phyloP scores from a whole-genome alignment of 2,329 filamentous ascomycete species.

The Venturia effusa region DNA sequence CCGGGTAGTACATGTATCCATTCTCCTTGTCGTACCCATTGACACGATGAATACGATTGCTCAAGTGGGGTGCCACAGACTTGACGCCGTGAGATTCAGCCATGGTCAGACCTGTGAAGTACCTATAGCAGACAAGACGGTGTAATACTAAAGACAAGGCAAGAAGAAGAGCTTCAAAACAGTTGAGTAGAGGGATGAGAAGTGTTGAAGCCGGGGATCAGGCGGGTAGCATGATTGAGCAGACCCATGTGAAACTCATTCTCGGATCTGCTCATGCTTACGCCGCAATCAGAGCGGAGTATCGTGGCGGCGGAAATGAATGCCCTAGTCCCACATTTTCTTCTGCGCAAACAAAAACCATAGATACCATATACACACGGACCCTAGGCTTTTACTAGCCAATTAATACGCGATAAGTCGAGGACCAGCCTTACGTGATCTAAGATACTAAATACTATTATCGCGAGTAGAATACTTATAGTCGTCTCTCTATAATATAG shows the following conservation, averaged over 20 bases:
- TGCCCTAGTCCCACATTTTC: too few species aligned
- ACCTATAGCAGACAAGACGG: too few species aligned
- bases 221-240: not conserved
- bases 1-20: conserved; percentile 34
- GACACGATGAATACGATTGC: conserved; percentile 25
- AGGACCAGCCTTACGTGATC: too few species aligned
- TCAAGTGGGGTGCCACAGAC: conserved; percentile 3
- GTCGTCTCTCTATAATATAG: too few species aligned
- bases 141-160: too few species aligned
- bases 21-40: conserved; percentile 26
- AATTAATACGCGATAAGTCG: too few species aligned
- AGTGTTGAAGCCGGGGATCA: not conserved
- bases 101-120: not conserved
- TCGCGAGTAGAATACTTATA: too few species aligned
- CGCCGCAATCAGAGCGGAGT: not conserved
- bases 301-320: too few species aligned
- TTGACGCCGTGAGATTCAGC: not conserved
- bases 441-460: too few species aligned
- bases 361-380: too few species aligned
- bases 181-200: not conserved
- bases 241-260: not conserved
- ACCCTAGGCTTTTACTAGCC: too few species aligned
- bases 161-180: not conserved
- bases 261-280: not conserved
- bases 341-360: too few species aligned